A percentile compares a stretch with the other conserved stretches of the same genome.
phyloP scores from a whole-genome alignment of 108 stramenopile species.

The Cyclotella cryptica region DNA sequence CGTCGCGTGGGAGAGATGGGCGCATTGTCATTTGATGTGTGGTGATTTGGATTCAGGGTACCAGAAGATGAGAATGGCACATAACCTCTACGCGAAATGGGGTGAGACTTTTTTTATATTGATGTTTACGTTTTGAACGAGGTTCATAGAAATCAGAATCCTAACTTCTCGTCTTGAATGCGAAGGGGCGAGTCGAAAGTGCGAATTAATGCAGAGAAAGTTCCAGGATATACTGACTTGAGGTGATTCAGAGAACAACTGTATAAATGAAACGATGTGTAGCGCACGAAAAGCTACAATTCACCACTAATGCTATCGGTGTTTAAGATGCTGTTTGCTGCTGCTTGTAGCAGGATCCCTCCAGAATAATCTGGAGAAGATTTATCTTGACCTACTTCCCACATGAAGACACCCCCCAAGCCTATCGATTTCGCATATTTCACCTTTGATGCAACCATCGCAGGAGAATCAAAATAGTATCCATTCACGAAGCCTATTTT shows the following conservation, averaged over 20 bases:
- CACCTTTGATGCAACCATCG: slow-evolving; percentile 57
- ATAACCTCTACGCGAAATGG: slow-evolving; percentile 6
- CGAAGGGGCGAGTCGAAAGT: background rate
- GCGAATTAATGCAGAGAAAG: background rate
- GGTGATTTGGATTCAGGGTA: background rate
- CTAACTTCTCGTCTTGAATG: background rate
- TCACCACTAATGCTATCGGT: background rate
- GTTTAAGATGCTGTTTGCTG: slow-evolving; percentile 19
- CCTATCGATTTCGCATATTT: slow-evolving; percentile 42
- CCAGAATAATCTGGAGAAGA: slow-evolving; percentile 39
- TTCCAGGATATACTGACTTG: background rate
- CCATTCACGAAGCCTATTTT: slow-evolving; percentile 34
- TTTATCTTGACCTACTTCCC: slow-evolving; percentile 85
- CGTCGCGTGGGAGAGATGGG: slow-evolving; percentile 17
- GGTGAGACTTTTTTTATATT: background rate
- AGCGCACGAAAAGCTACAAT: background rate
- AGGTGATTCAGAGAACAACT: no score
- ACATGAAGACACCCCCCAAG: slow-evolving; percentile 72
- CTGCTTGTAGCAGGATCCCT: slow-evolving; percentile 53
- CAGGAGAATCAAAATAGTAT: slow-evolving; percentile 64
- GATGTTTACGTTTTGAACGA: background rate
- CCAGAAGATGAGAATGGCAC: slow-evolving; percentile 10
- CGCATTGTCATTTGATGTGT: background rate
- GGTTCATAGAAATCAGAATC: no score
- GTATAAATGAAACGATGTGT: background rate